Evolutionary conservation across 108 stramenopile species (phyloP), one percentile per base, ranked within the genome.

Genomic region (Conticribra weissflogii): DNA sequence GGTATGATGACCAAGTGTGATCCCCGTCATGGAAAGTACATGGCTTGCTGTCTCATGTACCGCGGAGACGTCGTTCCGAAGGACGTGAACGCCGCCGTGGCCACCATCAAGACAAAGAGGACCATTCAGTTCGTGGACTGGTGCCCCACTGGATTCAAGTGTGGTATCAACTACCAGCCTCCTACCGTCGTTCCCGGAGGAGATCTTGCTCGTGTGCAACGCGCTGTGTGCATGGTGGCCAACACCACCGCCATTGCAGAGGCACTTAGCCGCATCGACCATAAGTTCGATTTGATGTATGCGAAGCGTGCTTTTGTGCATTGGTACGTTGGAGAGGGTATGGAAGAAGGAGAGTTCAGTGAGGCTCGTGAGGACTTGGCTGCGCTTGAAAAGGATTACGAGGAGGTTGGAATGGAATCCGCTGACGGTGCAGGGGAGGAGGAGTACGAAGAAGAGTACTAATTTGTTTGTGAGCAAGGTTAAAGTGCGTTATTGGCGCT

Each of bases 231-330:
- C 83, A 99, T 99, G 98, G 97, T 99, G 72, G 96, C 97, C 85
- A 99, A 99, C 93, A 99, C 97, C 69, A 99, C 97, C 47, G 98
- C 98, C 75, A 98, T 99, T 81, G 98, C 95, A 56, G 98, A 98
- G 87, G 97, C 96, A 23, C 85, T 98, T 28, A 90, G 90, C 23
- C 96, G 98, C 81, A 98, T 99, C 62, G 98, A 99, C 74, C 98
- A 98, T 96, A 93, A 99, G 96, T 99, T 99, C 88, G 98, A 99
- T 85, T 94, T 98, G 60, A 99, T 99, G 98, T 99, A 99, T 81
- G 97, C 97, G 91, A 99, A 99, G 96, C 98, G 98, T 86, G 98
- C 98, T 67, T 99, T 99, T 74, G 97, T 99, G 58, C 97, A 99
- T 90, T 99, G 98, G 98, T 99, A 98, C 68, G 98, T 99, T 68